Percentiles rank a stretch among this genome's conserved stretches.
phyloP scores from a whole-genome alignment of 1,139 yeast genomes.

The Kurtzmaniella quercitrusa region DNA sequence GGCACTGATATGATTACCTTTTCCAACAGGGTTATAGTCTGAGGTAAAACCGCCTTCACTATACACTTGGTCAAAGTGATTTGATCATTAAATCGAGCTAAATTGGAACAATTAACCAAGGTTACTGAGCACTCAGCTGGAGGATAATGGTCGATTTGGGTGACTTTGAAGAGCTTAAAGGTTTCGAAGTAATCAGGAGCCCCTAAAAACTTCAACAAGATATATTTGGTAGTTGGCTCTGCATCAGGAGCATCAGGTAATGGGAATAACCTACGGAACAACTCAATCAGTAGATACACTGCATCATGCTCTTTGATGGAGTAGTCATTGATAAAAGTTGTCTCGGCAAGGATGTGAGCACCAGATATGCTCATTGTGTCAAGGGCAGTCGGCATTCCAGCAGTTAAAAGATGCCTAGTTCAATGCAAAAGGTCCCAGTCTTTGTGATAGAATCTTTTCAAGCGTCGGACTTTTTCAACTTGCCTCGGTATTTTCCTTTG shows the following conservation, averaged over 20 bases:
- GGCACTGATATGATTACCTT: conserved; percentile 44
- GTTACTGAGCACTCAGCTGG: conserved; percentile 20
- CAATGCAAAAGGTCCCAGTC: not conserved
- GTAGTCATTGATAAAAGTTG: conserved; percentile 31
- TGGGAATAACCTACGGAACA: conserved; percentile 32
- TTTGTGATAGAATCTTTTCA: not conserved
- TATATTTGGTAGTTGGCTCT: conserved; percentile 13
- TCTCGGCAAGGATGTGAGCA: conserved; percentile 22
- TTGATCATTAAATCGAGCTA: conserved; percentile 26
- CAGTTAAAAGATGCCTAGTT: not conserved
- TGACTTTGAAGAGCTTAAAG: conserved; percentile 34
- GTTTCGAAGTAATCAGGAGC: conserved; percentile 38
- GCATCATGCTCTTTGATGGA: conserved; percentile 22
- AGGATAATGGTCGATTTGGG: conserved; percentile 21
- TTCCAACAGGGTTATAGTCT: conserved; percentile 26
- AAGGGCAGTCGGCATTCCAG: conserved; percentile 2
- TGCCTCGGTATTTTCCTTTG: not conserved
- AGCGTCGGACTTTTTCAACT: not conserved
- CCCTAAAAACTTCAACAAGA: conserved; percentile 39
- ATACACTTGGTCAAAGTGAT: conserved; percentile 33
- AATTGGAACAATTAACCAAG: conserved; percentile 34
- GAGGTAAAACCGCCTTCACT: conserved; percentile 25
- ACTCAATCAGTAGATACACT: conserved; percentile 32
- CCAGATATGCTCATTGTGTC: conserved; percentile 11
- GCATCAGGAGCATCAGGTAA: conserved; percentile 10